Conservation (phyloP, 1,284 basidiomycete genomes). For the Coriolopsis trogii region DNA sequence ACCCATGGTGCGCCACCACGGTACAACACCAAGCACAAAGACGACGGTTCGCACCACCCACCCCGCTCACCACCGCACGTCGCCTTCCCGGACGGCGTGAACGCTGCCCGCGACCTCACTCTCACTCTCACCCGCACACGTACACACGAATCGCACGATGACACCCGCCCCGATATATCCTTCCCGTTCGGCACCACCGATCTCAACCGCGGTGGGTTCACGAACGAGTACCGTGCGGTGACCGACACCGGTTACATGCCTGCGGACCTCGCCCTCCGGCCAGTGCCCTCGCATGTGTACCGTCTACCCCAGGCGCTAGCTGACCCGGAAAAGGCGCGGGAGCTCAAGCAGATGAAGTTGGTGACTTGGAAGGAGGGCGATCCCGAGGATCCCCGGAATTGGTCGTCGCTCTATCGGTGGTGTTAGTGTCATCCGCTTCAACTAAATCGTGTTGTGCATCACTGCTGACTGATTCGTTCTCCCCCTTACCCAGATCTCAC, state of each 20-base stretch:
- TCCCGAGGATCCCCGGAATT: constrained; percentile 65
- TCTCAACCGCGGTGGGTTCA: constrained; percentile 31
- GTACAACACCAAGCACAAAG: constrained; percentile 2
- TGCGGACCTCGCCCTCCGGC: constrained; percentile 31
- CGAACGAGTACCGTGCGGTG: constrained; percentile 38
- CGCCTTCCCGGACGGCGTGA: constrained; percentile 16
- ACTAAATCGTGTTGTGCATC: constrained; percentile 37
- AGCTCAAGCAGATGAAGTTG: constrained; percentile 35
- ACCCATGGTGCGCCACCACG: constrained; percentile 4
- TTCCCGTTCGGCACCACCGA: constrained; percentile 39
- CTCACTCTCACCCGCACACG: constrained; percentile 22
- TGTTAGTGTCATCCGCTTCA: constrained; percentile 27
- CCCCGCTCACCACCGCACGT: constrained; percentile 8
- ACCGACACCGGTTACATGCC: constrained; percentile 32
- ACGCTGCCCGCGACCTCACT: constrained; percentile 7
- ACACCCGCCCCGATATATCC: constrained; percentile 32
- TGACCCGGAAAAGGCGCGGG: constrained; percentile 38
- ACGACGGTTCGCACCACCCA: constrained; percentile 5
- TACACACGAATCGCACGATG: constrained; percentile 28
- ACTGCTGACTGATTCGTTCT: constrained; percentile 46
- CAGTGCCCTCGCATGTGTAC: constrained; percentile 33
- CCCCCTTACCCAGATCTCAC: constrained; percentile 28
- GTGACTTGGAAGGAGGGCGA: constrained; percentile 46
- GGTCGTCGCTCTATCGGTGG: constrained; percentile 54
- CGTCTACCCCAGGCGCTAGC: constrained; percentile 28